Percentiles rank a stretch among this genome's conserved stretches.
These are phyloP conservation scores for Hydnomerulius pinastri DNA, from an alignment of 768 basidiomycete genomes.

Conservation along the genomic window DNA sequence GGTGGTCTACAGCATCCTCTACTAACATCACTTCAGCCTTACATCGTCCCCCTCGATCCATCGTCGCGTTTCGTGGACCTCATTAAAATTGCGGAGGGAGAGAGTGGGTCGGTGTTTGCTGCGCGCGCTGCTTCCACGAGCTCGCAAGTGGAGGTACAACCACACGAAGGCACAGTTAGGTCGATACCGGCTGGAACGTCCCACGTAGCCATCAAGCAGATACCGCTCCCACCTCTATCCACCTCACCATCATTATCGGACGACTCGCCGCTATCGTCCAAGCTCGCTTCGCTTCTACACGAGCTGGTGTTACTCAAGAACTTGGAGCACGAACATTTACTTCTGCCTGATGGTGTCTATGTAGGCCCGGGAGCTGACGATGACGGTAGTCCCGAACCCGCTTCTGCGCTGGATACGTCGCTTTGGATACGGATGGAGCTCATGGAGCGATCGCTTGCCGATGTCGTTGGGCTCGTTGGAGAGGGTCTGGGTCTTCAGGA, in stretches of 20 bases:
- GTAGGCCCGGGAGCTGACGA: constrained; percentile 48
- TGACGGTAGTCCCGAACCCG: constrained; percentile 25
- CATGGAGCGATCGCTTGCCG: constrained; percentile 86
- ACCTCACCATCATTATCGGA: constrained; percentile 13
- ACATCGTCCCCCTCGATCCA: constrained; percentile 70
- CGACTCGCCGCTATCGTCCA: constrained; percentile 47
- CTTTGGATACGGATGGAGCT: constrained; percentile 90
- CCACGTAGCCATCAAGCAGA: constrained; percentile 77
- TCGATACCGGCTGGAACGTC: constrained; percentile 29
- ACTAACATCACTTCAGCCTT: constrained; percentile 52
- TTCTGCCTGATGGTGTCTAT: constrained; percentile 70
- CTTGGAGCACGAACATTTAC: constrained; percentile 59
- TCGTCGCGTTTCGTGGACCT: constrained; percentile 64
- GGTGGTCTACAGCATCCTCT: constrained; percentile 17
- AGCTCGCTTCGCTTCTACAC: constrained; percentile 60
- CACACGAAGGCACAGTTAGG: constrained; percentile 19
- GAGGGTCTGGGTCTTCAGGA: constrained; percentile 69
- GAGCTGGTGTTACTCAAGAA: constrained; percentile 64
- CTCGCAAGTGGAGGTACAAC: background rate
- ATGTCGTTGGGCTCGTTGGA: constrained; percentile 65
- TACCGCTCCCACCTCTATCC: constrained; percentile 53
- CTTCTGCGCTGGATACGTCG: constrained; percentile 46
- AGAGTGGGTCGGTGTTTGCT: constrained; percentile 70
- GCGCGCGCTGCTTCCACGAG: constrained; percentile 32
- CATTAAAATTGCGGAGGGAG: constrained; percentile 81